phyloP scores from a whole-genome alignment of 495 filamentous ascomycete species.

The Hypoxylon fragiforme region DNA sequence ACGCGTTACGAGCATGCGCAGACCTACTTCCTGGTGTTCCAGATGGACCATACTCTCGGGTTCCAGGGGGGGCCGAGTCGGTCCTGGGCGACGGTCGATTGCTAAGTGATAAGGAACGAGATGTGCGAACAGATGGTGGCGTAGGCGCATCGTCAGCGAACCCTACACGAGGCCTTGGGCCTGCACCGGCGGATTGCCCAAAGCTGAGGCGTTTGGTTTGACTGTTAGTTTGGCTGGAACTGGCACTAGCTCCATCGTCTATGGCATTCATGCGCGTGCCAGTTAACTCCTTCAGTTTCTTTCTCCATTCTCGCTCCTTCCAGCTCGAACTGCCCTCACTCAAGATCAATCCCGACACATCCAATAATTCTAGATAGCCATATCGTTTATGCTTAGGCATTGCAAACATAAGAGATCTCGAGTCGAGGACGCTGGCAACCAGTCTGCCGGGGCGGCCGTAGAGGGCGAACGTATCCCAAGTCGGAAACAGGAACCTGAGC shows the following conservation, averaged over 20 bases:
- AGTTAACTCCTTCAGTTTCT: constrained; percentile 86
- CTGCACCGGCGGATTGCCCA: constrained; percentile 45
- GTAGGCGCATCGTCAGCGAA: constrained; percentile 65
- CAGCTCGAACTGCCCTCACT: constrained; percentile 76
- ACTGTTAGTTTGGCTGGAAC: constrained; percentile 64
- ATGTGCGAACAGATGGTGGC: constrained; percentile 53
- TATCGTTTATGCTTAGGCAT: constrained; percentile 88
- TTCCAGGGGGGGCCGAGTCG: constrained; percentile 50
- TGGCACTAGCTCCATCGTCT: constrained; percentile 46
- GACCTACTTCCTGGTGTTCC: constrained; percentile 43
- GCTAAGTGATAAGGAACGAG: constrained; percentile 53
- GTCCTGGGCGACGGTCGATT: constrained; percentile 47
- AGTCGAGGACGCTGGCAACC: constrained; percentile 82
- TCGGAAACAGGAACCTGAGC: constrained; percentile 91
- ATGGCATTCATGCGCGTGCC: constrained; percentile 68
- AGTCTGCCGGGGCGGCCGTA: constrained; percentile 90
- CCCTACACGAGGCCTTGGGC: constrained; percentile 53
- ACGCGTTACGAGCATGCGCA: constrained; percentile 45
- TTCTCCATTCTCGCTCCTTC: constrained; percentile 89
- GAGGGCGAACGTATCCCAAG: constrained; percentile 88
- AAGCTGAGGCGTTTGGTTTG: constrained; percentile 70
- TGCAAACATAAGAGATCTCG: constrained; percentile 94
- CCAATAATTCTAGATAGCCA: constrained; percentile 86
- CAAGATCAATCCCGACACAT: constrained; percentile 78
- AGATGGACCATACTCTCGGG: constrained; percentile 49